Percentiles rank a stretch among this genome's conserved stretches.
phyloP scores from a whole-genome alignment of 2,329 filamentous ascomycete species.

The Fusarium sp. region DNA sequence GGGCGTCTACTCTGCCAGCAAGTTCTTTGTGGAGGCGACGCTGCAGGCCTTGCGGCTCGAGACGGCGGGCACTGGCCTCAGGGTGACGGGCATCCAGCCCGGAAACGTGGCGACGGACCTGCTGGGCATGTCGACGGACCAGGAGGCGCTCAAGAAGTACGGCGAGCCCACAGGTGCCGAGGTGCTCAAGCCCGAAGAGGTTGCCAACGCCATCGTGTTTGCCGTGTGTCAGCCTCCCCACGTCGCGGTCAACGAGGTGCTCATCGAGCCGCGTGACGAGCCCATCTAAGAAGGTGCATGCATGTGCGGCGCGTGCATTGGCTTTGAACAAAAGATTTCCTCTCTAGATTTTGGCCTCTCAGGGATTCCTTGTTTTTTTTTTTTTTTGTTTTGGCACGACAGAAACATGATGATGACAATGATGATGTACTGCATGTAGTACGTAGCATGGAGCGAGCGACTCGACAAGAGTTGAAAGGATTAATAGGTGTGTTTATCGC shows the following conservation, averaged over 20 bases:
- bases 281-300: slow-evolving; percentile 62
- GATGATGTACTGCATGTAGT: slow-evolving; percentile 23
- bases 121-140: slow-evolving; percentile 77
- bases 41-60: slow-evolving; percentile 79
- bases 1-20: slow-evolving; percentile 83
- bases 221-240: slow-evolving; percentile 78
- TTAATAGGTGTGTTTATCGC: slow-evolving; percentile 16
- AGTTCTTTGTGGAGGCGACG: slow-evolving; percentile 86
- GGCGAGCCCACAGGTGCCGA: slow-evolving; percentile 78
- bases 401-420: slow-evolving; percentile 36
- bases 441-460: slow-evolving; percentile 20
- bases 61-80: slow-evolving; percentile 75
- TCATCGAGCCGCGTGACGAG: slow-evolving; percentile 81
- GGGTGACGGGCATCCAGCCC: slow-evolving; percentile 79
- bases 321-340: slow-evolving; percentile 1
- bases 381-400: slow-evolving; percentile 24
- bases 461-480: slow-evolving; percentile 4
- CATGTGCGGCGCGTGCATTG: slow-evolving; percentile 2
- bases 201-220: slow-evolving; percentile 77
- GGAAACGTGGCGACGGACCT: slow-evolving; percentile 80
- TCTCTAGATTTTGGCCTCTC: slow-evolving; percentile 31
- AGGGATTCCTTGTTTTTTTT: slow-evolving; percentile 21
- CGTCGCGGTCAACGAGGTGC: slow-evolving; percentile 80
- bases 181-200: slow-evolving; percentile 77
- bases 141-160: slow-evolving; percentile 80